Conservation (phyloP, 2,329 filamentous ascomycete species). For the Cladosporium phlei region DNA sequence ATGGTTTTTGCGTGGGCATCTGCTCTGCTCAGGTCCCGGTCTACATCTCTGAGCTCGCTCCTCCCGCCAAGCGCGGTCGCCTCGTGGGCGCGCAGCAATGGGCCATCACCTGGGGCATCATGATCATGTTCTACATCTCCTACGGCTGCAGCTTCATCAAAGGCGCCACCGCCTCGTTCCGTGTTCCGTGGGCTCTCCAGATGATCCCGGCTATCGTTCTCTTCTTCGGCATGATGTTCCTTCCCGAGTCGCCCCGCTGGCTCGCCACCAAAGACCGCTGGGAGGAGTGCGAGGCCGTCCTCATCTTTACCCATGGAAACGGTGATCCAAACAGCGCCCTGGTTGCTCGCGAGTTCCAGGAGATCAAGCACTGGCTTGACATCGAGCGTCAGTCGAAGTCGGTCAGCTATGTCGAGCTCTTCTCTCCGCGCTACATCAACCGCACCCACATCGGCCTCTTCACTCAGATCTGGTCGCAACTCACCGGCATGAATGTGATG, state of each 20-base stretch:
- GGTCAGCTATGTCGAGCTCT: slow-evolving; percentile 66
- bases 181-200: slow-evolving; percentile 48
- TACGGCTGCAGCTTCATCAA: slow-evolving; percentile 60
- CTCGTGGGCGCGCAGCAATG: slow-evolving; percentile 69
- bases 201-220: slow-evolving; percentile 46
- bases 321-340: slow-evolving; percentile 42
- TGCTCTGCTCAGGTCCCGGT: slow-evolving; percentile 65
- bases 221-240: slow-evolving; percentile 47
- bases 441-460: slow-evolving; percentile 65
- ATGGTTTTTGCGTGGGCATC: slow-evolving; percentile 70
- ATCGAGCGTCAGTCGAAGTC: slow-evolving; percentile 67
- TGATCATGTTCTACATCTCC: slow-evolving; percentile 65
- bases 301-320: slow-evolving; percentile 60
- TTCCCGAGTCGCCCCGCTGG: slow-evolving; percentile 65
- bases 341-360: slow-evolving; percentile 62
- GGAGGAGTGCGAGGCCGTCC: slow-evolving; percentile 57
- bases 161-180: slow-evolving; percentile 48
- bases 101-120: slow-evolving; percentile 62
- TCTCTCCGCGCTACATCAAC: slow-evolving; percentile 70
- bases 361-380: slow-evolving; percentile 65
- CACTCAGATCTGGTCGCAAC: slow-evolving; percentile 69
- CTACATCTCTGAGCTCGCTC: slow-evolving; percentile 63
- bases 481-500: slow-evolving; percentile 72
- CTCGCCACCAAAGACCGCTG: slow-evolving; percentile 60
- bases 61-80: slow-evolving; percentile 54